A percentile compares a stretch with the other conserved stretches of the same genome.
phyloP scores from a whole-genome alignment of 495 filamentous ascomycete species.

The Penicillium bovifimosum region DNA sequence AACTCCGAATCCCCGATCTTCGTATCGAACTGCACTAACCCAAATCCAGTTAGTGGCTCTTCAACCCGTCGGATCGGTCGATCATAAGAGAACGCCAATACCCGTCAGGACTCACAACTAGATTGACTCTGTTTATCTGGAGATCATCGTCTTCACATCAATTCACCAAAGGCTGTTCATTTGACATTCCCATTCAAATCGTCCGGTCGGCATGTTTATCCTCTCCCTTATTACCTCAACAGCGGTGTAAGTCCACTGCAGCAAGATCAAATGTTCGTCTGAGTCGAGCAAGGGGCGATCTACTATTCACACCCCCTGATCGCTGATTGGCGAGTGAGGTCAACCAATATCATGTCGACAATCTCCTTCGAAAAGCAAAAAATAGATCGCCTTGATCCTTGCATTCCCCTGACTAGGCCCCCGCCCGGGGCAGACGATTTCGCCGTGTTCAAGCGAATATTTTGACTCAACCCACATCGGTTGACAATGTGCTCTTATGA shows the following conservation, averaged over 20 bases:
- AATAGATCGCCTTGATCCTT: slow-evolving; percentile 17
- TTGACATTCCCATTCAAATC: background rate
- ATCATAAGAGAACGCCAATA: background rate
- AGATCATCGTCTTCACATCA: too few species aligned
- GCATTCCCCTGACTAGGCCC: slow-evolving; percentile 17
- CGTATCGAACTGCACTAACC: slow-evolving; percentile 3
- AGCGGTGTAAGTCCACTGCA: background rate
- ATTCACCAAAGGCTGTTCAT: background rate
- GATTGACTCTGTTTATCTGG: background rate
- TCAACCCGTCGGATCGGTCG: background rate
- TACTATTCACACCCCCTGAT: background rate
- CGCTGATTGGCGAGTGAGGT: slow-evolving; percentile 1
- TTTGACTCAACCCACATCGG: background rate
- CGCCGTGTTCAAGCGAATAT: background rate
- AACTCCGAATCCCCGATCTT: slow-evolving; percentile 18
- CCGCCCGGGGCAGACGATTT: slow-evolving; percentile 1
- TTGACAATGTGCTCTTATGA: background rate
- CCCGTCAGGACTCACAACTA: background rate
- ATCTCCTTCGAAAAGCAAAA: background rate
- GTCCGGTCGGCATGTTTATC: background rate
- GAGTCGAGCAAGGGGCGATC: background rate
- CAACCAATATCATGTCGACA: background rate
- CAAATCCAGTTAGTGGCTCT: background rate
- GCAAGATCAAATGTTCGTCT: background rate
- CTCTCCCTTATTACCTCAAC: background rate